Evolutionary conservation across 1,284 basidiomycete genomes (phyloP).

Genomic region (Naganishia cerealis): DNA sequence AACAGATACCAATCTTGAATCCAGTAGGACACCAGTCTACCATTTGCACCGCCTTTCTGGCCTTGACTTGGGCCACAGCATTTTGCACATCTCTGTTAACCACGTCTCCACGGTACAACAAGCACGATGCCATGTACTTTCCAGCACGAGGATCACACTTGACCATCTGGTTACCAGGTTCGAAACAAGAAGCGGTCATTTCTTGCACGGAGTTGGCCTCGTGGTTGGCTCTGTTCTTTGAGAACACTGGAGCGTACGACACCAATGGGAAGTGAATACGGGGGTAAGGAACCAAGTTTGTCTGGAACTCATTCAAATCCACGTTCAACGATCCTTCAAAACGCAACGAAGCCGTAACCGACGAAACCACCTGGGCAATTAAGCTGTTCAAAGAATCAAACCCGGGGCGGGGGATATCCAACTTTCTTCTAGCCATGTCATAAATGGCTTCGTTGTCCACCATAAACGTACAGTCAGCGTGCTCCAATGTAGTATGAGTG

Average conservation of each 20-base stretch:
- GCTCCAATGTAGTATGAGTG: conserved; percentile 97
- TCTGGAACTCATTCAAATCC: conserved; percentile 98
- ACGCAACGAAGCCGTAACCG: conserved; percentile 92
- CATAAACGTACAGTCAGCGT: conserved; percentile 99
- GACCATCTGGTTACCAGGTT: conserved; percentile 97
- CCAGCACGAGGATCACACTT: conserved; percentile 93
- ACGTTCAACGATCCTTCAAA: conserved; percentile 98
- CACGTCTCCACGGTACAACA: conserved; percentile 92
- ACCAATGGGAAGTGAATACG: conserved; percentile 98
- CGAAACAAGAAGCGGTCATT: conserved; percentile 98
- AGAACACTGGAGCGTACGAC: conserved; percentile 91
- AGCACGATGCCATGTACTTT: conserved; percentile 94
- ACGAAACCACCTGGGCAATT: conserved; percentile 97
- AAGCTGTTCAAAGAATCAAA: conserved; percentile 94
- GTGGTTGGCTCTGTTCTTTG: conserved; percentile 72
- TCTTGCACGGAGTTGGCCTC: conserved; percentile 97
- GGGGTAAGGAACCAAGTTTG: conserved; percentile 94
- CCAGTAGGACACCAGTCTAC: conserved; percentile 99
- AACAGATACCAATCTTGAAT: conserved; percentile 97
- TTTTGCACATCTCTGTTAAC: conserved; percentile 95
- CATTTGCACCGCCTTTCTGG: conserved; percentile 87
- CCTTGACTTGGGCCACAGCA: conserved; percentile 92
- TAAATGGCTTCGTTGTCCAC: conserved; percentile 98
- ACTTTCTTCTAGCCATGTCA: conserved; percentile 96
- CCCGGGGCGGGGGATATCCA: conserved; percentile 81